Percentiles rank a stretch among this genome's conserved stretches.
These are phyloP conservation scores for Cymodocea nodosa DNA, from an alignment of 116 monocot species.

Conservation along the genomic window DNA sequence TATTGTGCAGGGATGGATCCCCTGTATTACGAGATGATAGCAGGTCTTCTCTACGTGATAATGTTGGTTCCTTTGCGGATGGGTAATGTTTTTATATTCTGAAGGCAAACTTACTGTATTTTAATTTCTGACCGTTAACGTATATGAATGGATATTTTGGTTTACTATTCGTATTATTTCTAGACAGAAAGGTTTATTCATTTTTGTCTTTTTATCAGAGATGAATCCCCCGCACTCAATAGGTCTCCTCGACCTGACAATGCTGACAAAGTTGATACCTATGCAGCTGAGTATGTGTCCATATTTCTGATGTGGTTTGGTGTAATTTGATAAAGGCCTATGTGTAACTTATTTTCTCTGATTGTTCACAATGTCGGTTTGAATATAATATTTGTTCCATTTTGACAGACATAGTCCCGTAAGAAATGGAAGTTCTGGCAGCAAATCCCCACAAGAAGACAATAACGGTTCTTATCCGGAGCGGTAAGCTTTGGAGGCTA, in stretches of 20 bases:
- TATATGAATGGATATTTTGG: not conserved
- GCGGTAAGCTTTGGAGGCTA: not conserved
- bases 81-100: conserved; percentile 1
- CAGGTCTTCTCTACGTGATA: conserved; percentile 2
- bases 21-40: conserved; percentile 1
- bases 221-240: not conserved
- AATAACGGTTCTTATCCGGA: conserved; percentile 1
- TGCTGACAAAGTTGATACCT: not conserved
- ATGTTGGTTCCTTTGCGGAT: not conserved
- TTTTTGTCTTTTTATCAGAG: conserved; percentile 3
- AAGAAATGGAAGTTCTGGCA: not conserved
- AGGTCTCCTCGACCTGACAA: conserved; percentile 6
- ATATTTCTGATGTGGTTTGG: not conserved
- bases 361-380: not conserved
- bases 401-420: not conserved
- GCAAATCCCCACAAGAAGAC: conserved; percentile 2
- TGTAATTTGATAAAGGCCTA: not conserved
- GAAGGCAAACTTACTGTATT: too few species aligned
- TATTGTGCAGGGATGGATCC: conserved; percentile 3
- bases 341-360: not conserved
- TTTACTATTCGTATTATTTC: not conserved
- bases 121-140: not conserved
- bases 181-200: not conserved
- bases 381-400: not conserved
- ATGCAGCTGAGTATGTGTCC: not conserved